phyloP scores from a whole-genome alignment of 2,329 filamentous ascomycete genomes.

The Clarireedia homoeocarpa region DNA sequence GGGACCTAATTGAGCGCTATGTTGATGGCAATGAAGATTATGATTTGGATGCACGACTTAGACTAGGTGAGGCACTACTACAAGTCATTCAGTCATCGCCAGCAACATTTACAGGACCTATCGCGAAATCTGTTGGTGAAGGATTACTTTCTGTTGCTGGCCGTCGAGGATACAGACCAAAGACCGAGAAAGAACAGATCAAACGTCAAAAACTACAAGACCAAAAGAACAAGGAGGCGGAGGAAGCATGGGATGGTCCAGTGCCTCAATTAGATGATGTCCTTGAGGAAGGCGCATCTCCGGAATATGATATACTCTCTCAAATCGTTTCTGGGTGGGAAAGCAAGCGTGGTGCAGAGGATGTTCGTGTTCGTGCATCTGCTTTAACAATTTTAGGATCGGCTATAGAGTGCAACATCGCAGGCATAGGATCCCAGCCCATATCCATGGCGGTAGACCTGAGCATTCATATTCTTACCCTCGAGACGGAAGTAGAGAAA shows the following conservation, averaged over 20 bases:
- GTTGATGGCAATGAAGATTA: slow-evolving; percentile 53
- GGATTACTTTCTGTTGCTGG: slow-evolving; percentile 57
- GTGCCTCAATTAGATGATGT: slow-evolving; percentile 40
- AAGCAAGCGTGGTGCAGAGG: slow-evolving; percentile 56
- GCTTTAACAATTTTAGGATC: slow-evolving; percentile 57
- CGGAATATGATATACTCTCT: slow-evolving; percentile 41
- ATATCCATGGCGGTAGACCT: slow-evolving; percentile 54
- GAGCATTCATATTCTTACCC: slow-evolving; percentile 51
- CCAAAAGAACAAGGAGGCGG: slow-evolving; percentile 42
- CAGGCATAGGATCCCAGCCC: slow-evolving; percentile 44
- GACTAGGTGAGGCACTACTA: slow-evolving; percentile 60
- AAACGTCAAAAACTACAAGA: slow-evolving; percentile 42
- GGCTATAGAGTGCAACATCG: slow-evolving; percentile 52
- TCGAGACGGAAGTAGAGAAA: slow-evolving; percentile 52
- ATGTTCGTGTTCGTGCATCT: slow-evolving; percentile 61
- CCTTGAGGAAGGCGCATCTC: slow-evolving; percentile 14
- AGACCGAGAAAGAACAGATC: slow-evolving; percentile 49
- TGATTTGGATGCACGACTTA: slow-evolving; percentile 54
- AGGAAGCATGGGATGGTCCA: slow-evolving; percentile 47
- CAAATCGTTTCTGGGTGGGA: slow-evolving; percentile 62
- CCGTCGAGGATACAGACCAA: slow-evolving; percentile 51
- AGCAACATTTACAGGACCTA: slow-evolving; percentile 45
- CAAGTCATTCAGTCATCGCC: slow-evolving; percentile 56
- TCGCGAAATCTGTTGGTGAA: slow-evolving; percentile 45
- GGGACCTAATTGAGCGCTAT: slow-evolving; percentile 60